Evolutionary conservation across 352 stramenopile species (phyloP).

Genomic region (Globisporangium irregulare): DNA sequence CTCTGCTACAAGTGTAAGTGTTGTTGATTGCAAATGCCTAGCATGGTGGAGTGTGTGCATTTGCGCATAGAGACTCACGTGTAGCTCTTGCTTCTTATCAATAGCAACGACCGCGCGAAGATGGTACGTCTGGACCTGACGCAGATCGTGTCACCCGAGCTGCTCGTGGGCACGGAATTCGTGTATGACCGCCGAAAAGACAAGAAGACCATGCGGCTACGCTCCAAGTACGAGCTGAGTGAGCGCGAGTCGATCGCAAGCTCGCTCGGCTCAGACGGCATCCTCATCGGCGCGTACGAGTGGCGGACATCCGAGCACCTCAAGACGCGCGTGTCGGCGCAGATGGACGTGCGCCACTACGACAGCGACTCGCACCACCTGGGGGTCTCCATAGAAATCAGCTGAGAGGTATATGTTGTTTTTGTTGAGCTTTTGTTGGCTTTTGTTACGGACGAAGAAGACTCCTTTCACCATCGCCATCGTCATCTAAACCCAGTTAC

Average conservation of each 20-base stretch:
- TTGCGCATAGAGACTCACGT: background rate
- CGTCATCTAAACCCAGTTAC: background rate
- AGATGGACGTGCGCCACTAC: conserved; percentile 82
- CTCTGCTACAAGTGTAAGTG: conserved; percentile 72
- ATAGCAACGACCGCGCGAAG: conserved; percentile 65
- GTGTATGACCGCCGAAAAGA: conserved; percentile 68
- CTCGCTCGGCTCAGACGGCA: conserved; percentile 72
- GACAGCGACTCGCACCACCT: conserved; percentile 83
- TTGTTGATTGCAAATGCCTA: conserved; percentile 2
- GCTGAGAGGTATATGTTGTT: conserved; percentile 24
- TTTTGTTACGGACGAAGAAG: conserved; percentile 1
- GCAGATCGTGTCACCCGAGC: conserved; percentile 47
- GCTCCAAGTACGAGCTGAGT: conserved; percentile 51
- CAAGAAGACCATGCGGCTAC: conserved; percentile 55
- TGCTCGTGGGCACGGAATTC: conserved; percentile 66
- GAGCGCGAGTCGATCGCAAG: conserved; percentile 44
- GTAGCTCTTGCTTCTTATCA: background rate
- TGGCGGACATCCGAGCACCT: conserved; percentile 72
- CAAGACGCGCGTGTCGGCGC: conserved; percentile 69
- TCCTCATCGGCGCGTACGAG: conserved; percentile 73
- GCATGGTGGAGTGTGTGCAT: background rate
- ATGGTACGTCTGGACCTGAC: conserved; percentile 58
- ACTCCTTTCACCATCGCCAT: background rate
- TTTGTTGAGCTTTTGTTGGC: conserved; percentile 10
- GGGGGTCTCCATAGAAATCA: conserved; percentile 83